Percentiles rank a stretch among this genome's conserved stretches.
Conservation (phyloP, 176 grass and related monocot species). For the Eleusine indica region DNA sequence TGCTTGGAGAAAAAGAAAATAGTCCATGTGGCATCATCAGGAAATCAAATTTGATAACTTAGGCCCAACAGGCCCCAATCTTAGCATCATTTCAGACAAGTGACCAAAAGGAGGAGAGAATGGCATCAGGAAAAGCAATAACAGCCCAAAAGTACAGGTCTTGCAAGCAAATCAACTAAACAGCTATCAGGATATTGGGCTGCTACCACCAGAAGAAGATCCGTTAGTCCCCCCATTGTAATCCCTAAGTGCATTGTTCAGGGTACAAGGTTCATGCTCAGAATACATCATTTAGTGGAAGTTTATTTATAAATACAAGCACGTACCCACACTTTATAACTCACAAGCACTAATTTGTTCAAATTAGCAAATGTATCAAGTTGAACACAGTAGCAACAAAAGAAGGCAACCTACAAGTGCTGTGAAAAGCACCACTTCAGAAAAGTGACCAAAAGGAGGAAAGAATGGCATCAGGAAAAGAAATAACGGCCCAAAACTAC, state of each 20-base stretch:
- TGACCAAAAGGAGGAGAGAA: background rate
- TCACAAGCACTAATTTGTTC: background rate
- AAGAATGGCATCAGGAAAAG: no score
- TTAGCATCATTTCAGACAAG: background rate
- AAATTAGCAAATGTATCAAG: conserved; percentile 18
- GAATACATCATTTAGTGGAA: background rate
- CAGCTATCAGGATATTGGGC: no score
- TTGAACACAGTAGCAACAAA: background rate
- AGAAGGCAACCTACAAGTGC: background rate
- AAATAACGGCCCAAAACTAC: no score
- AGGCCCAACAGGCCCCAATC: background rate
- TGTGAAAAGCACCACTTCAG: no score
- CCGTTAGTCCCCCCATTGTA: background rate
- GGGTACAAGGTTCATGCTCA: background rate
- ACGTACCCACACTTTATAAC: background rate
- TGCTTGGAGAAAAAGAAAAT: background rate
- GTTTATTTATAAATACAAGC: background rate
- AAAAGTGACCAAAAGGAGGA: no score
- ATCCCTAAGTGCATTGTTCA: background rate
- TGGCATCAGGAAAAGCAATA: background rate
- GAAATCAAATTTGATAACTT: background rate
- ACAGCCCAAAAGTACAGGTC: background rate
- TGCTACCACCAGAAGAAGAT: background rate
- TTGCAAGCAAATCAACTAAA: background rate
- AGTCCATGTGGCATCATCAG: background rate